Evolutionary conservation across 257 asterid genomes (phyloP).

Genomic region (Asclepias syriaca): DNA sequence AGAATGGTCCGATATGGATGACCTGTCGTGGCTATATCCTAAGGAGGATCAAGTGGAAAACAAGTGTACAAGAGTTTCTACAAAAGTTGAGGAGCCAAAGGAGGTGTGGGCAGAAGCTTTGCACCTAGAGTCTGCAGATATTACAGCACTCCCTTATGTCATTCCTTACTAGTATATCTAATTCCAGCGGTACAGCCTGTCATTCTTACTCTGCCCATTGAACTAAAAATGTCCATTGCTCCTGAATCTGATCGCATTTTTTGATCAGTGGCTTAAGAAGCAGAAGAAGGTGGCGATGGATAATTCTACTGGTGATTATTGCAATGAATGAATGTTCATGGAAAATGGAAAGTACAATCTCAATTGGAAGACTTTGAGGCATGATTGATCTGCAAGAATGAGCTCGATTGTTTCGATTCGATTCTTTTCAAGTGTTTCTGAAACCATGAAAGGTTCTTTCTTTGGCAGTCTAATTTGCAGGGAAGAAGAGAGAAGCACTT

Average conservation of each 20-base stretch:
- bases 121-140: slow-evolving; percentile 32
- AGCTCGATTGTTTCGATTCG: not conserved
- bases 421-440: not conserved
- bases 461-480: not conserved
- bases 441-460: not conserved
- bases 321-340: not conserved
- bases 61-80: slow-evolving; percentile 24
- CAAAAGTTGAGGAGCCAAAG: slow-evolving; percentile 22
- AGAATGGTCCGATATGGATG: slow-evolving; percentile 38
- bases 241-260: not conserved
- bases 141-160: slow-evolving; percentile 51
- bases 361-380: not conserved
- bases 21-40: slow-evolving; percentile 46
- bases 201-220: not conserved
- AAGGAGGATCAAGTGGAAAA: slow-evolving; percentile 20
- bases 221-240: not conserved
- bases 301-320: not conserved
- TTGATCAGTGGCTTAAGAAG: slow-evolving; percentile 10
- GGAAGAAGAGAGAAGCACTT: not conserved
- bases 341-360: too few species aligned
- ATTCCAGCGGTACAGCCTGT: not conserved
- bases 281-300: not conserved
- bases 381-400: not conserved
- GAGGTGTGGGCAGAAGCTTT: slow-evolving; percentile 55
- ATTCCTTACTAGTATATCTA: slow-evolving; percentile 39